These are phyloP conservation scores for Phytopythium mirpurense DNA, from an alignment of 352 stramenopile species.

Conservation along the genomic window DNA sequence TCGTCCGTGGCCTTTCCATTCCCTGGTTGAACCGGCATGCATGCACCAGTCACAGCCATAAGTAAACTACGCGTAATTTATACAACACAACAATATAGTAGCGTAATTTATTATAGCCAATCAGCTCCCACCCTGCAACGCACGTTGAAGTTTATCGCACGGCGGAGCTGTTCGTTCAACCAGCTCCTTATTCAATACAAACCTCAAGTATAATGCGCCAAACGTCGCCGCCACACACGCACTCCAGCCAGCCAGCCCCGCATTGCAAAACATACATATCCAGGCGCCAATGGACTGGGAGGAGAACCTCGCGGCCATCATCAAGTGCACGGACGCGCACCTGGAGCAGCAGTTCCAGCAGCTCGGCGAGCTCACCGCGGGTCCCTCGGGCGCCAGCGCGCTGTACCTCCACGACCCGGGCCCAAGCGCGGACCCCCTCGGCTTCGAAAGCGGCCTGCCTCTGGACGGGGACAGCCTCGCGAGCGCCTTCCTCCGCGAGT, in stretches of 20 bases:
- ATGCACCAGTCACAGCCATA: neutral
- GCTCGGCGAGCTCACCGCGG: slow-evolving; percentile 38
- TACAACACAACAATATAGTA: too few relatives aligned
- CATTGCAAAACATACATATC: too few relatives aligned
- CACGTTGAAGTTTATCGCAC: neutral
- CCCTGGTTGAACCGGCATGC: neutral
- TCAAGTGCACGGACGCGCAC: slow-evolving; percentile 78
- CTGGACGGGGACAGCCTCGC: slow-evolving; percentile 20
- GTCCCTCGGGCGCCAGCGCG: slow-evolving; percentile 8
- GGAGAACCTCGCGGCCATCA: slow-evolving; percentile 69
- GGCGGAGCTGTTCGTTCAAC: too few relatives aligned
- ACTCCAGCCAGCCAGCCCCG: neutral
- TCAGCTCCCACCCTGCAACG: too few relatives aligned
- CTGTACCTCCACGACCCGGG: neutral
- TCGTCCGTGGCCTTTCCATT: neutral
- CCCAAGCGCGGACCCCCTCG: too few relatives aligned
- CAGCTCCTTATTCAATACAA: too few relatives aligned
- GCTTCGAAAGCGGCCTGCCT: neutral
- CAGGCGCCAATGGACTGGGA: slow-evolving; percentile 52
- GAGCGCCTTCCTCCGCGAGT: slow-evolving; percentile 28
- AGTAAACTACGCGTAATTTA: too few relatives aligned
- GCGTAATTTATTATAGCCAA: too few relatives aligned
- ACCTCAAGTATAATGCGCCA: neutral
- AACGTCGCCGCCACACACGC: neutral
- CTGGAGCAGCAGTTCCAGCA: slow-evolving; percentile 73